Evolutionary conservation across 345 rosid genomes (phyloP), one percentile per base, ranked within the genome.

Genomic region (Mallotus nudiflorus): DNA sequence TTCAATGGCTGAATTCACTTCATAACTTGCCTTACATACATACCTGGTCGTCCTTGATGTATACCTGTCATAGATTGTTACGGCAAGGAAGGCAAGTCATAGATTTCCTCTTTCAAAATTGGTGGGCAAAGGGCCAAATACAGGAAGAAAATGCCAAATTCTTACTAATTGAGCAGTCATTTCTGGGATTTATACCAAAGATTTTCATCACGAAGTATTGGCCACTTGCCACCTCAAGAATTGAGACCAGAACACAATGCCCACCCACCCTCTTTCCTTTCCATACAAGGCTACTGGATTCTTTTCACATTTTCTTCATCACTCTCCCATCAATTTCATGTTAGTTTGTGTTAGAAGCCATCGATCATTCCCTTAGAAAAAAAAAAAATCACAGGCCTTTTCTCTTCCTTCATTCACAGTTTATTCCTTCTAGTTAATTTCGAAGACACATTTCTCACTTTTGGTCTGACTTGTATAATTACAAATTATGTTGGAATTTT

Each of bases 81-180:
- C 6, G 15, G 28, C 8, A 35, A 27, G n/a, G 15, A 33, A 70
- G 68, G 42, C 28, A 71, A 71, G 60, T 71, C 80, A 61, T 52
- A 18, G 55, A 28, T 58, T 27, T 60, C 15, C 46, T 20, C 27
- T 70, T 52, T 71, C 66, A 50, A 72, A 53, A 28, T 40, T 64
- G 70, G 68, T 25, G 24, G 59, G 40, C 73, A 45, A 9, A n/a
- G 9, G 9, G 37, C 46, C 11, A 42, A 42, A 66, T 10, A 49
- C 46, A 46, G 66, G 18, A 11, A 2, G 40, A 19, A 62, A 44
- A 55, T 55, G 31, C 44, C 24, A 37, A 70, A 62, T 28, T 44
- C 59, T 24, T 25, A 33, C 18, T 49, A 25, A 48, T 4, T 12
- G 12, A 1, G 18, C 35, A 59, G 28, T n/a, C 62, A 29, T 56